phyloP scores from a whole-genome alignment of 306 rosid species.

The Benincasa hispida region DNA sequence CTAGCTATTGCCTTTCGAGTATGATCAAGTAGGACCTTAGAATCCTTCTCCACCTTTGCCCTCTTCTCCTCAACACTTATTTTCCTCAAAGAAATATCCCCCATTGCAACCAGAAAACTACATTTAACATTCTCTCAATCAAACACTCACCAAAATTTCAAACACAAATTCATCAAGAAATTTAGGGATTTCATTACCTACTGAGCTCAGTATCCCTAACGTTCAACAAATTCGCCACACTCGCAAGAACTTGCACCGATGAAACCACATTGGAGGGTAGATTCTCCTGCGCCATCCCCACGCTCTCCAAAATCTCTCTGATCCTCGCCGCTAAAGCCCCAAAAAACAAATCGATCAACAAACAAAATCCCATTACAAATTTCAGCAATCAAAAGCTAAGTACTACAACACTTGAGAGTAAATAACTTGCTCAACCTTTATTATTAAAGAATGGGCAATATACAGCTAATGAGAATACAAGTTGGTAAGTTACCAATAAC shows the following conservation, averaged over 20 bases:
- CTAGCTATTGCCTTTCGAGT: slow-evolving; percentile 87
- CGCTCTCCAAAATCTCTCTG: slow-evolving; percentile 80
- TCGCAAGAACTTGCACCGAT: slow-evolving; percentile 73
- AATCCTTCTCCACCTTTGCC: slow-evolving; percentile 67
- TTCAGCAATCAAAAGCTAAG: neutral
- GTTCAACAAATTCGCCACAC: slow-evolving; percentile 78
- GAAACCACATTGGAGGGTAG: slow-evolving; percentile 65
- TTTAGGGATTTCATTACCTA: slow-evolving; percentile 27
- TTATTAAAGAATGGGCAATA: no score
- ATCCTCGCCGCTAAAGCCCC: slow-evolving; percentile 65
- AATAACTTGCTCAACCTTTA: no score
- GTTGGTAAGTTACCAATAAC: no score
- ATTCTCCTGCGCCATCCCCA: slow-evolving; percentile 84
- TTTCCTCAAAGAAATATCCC: slow-evolving; percentile 80
- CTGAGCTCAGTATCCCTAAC: slow-evolving; percentile 93
- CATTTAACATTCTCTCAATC: slow-evolving; percentile 10
- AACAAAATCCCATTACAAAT: neutral
- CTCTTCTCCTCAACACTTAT: slow-evolving; percentile 90
- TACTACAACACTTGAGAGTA: no score
- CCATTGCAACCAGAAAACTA: slow-evolving; percentile 94
- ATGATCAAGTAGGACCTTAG: slow-evolving; percentile 71
- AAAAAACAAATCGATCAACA: neutral
- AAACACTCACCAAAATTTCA: neutral
- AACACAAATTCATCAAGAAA: neutral
- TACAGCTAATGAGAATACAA: no score